These are phyloP conservation scores for Atkinsonella texensis DNA, from an alignment of 2,329 filamentous ascomycete species.

Conservation along the genomic window DNA sequence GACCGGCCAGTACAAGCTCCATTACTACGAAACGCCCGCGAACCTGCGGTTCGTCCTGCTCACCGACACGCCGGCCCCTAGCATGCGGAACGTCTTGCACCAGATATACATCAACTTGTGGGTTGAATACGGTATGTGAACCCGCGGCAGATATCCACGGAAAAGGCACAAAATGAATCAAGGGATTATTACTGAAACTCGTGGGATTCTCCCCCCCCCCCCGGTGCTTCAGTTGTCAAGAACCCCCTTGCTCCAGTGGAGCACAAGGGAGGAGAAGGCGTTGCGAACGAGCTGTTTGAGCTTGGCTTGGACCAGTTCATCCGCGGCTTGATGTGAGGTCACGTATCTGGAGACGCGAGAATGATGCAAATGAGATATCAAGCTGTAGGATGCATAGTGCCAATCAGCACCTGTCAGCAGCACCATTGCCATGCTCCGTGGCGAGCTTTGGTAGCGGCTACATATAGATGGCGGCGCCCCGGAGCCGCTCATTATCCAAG, in stretches of 20 bases:
- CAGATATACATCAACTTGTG: constrained; percentile 98
- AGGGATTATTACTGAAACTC: background rate
- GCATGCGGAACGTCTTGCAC: constrained; percentile 87
- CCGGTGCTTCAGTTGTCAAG: constrained; percentile 45
- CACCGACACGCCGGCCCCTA: constrained; percentile 78
- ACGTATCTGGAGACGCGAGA: background rate
- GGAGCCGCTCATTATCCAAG: too few relatives aligned
- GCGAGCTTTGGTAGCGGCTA: too few relatives aligned
- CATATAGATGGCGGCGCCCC: too few relatives aligned
- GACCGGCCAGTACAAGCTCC: constrained; percentile 91
- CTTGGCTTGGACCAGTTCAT: constrained; percentile 68
- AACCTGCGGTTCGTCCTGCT: constrained; percentile 95
- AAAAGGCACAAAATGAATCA: too few relatives aligned
- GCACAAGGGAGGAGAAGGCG: constrained; percentile 56
- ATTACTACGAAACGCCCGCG: constrained; percentile 97
- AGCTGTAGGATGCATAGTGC: background rate
- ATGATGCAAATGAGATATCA: constrained; percentile 4
- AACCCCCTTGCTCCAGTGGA: constrained; percentile 58
- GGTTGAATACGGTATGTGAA: constrained; percentile 71
- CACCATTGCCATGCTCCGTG: too few relatives aligned
- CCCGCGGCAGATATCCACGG: too few relatives aligned
- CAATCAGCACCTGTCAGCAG: too few relatives aligned
- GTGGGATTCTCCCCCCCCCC: background rate
- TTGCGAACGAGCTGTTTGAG: constrained; percentile 60
- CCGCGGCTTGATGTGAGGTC: constrained; percentile 44